Conservation (phyloP, 805 yeast species). For the Candida vartiovaarae region DNA sequence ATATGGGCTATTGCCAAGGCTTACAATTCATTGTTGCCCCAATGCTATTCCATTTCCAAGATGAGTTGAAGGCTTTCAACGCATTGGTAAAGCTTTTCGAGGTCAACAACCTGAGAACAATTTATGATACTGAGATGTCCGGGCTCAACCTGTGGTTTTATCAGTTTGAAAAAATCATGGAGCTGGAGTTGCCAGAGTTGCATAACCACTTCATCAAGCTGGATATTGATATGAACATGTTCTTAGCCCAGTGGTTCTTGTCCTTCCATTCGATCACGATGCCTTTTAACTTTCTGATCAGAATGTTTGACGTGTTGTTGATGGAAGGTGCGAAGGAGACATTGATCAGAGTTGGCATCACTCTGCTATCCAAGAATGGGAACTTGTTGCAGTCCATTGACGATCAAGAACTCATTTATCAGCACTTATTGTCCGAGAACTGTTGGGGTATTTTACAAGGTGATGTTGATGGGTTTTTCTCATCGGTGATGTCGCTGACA, state of each 20-base stretch:
- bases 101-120: constrained; percentile 44
- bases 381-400: constrained; percentile 28
- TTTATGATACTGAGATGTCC: constrained; percentile 47
- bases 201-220: constrained; percentile 33
- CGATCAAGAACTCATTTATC: constrained; percentile 35
- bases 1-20: constrained; percentile 67
- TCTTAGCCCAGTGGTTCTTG: constrained; percentile 61
- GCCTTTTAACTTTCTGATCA: constrained; percentile 45
- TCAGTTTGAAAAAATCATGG: constrained; percentile 42
- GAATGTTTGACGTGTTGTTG: constrained; percentile 42
- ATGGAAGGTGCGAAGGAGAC: constrained; percentile 48
- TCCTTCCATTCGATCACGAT: constrained; percentile 53
- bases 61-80: constrained; percentile 39
- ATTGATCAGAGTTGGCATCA: constrained; percentile 49
- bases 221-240: constrained; percentile 37
- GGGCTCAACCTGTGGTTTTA: constrained; percentile 45
- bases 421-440: constrained; percentile 31
- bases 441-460: constrained; percentile 36
- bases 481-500: constrained; percentile 21
- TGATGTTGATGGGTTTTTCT: constrained; percentile 29
- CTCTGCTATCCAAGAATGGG: constrained; percentile 42
- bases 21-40: constrained; percentile 57
- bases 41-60: constrained; percentile 36
- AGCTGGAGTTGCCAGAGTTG: constrained; percentile 33
- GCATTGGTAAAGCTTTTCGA: constrained; percentile 53